A percentile compares a stretch with the other conserved stretches of the same genome.
phyloP scores from a whole-genome alignment of 2,329 filamentous ascomycete genomes.

The Aureobasidium sp. region DNA sequence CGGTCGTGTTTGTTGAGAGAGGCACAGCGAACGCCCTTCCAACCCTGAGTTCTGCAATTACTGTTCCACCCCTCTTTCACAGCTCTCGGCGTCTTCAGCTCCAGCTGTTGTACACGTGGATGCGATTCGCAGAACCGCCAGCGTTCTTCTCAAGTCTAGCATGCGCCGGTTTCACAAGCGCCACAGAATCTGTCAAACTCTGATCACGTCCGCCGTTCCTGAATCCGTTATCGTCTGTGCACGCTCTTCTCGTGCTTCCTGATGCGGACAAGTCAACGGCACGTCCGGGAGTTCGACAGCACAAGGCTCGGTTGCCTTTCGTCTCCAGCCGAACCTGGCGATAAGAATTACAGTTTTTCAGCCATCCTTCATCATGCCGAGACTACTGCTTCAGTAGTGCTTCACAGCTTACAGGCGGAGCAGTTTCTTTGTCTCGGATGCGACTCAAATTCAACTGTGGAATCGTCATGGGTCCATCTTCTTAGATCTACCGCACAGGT shows the following conservation, averaged over 20 bases:
- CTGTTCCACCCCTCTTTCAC: background rate
- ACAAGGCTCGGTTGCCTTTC: background rate
- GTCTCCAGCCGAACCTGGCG: background rate
- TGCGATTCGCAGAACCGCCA: background rate
- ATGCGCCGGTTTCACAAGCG: constrained; percentile 11
- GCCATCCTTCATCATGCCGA: constrained; percentile 4
- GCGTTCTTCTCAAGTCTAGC: constrained; percentile 2
- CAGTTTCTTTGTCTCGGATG: constrained; percentile 4
- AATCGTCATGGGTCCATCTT: background rate
- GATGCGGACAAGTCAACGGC: background rate
- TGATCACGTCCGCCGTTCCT: background rate
- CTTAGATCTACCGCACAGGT: background rate
- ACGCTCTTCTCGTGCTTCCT: background rate
- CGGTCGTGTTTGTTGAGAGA: background rate
- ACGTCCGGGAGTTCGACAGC: constrained; percentile 2
- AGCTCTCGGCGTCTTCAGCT: background rate
- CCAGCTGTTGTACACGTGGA: background rate
- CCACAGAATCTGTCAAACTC: constrained; percentile 15
- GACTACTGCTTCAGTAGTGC: background rate
- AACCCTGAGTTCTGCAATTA: background rate
- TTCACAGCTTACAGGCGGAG: background rate
- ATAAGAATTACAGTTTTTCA: constrained; percentile 10
- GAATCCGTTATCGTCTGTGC: constrained; percentile 1
- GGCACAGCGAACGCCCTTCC: background rate
- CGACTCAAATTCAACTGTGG: background rate